A percentile compares a stretch with the other conserved stretches of the same genome.
phyloP scores from a whole-genome alignment of 306 rosid genomes.

The Adenanthera pavonina region DNA sequence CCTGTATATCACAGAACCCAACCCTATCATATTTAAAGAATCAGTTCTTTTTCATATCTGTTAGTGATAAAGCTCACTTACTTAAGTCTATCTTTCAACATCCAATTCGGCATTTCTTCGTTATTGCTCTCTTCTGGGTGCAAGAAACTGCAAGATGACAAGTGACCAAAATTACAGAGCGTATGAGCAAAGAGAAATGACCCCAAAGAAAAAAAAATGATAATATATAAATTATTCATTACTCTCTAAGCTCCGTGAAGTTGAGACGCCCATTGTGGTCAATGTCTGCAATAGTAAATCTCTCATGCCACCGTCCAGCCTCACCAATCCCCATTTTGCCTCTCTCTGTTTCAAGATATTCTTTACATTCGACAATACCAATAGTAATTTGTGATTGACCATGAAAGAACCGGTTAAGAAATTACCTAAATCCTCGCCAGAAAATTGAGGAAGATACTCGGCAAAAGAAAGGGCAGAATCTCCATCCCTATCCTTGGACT shows the following conservation, averaged over 20 bases:
- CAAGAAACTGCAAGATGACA: conserved; percentile 55
- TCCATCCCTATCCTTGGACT: conserved; percentile 51
- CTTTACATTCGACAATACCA: too few relatives aligned
- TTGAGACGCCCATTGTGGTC: conserved; percentile 60
- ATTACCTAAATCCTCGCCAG: conserved; percentile 57
- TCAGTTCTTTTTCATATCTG: neutral
- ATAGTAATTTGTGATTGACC: neutral
- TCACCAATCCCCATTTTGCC: conserved; percentile 60
- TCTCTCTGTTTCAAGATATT: conserved; percentile 49
- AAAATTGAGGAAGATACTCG: conserved; percentile 70
- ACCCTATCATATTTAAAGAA: neutral
- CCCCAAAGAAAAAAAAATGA: neutral
- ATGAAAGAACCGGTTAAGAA: neutral
- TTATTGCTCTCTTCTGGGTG: conserved; percentile 80
- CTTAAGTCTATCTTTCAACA: conserved; percentile 63
- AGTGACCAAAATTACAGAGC: neutral
- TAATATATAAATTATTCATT: conserved; percentile 13
- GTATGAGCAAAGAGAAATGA: neutral
- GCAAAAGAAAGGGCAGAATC: conserved; percentile 59
- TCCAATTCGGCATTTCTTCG: conserved; percentile 57
- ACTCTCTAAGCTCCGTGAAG: conserved; percentile 75
- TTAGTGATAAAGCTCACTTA: conserved; percentile 30
- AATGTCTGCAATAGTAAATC: conserved; percentile 55
- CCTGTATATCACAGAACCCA: conserved; percentile 44
- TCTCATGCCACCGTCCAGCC: conserved; percentile 84